Percentiles rank a stretch among this genome's conserved stretches.
These are phyloP conservation scores for Fusarium protoensiforme DNA, from an alignment of 2,329 filamentous ascomycete species.

Conservation along the genomic window DNA sequence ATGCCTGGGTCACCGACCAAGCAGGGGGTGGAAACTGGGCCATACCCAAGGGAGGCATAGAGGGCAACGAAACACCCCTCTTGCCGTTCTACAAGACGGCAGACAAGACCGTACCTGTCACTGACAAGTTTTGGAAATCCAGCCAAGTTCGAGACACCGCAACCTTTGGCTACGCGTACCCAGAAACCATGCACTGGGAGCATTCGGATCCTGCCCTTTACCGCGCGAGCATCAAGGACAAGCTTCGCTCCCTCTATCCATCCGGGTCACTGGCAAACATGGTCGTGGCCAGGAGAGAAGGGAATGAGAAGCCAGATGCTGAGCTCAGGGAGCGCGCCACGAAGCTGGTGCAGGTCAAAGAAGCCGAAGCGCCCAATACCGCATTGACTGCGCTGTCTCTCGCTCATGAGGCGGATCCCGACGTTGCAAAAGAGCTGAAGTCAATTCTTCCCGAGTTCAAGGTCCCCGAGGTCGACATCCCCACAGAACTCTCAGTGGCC, in stretches of 20 bases:
- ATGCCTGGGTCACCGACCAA: background rate
- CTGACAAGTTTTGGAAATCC: slow-evolving; percentile 2
- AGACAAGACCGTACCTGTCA: background rate
- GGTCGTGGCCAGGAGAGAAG: background rate
- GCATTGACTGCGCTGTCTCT: background rate
- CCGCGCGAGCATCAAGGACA: background rate
- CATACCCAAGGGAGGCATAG: background rate
- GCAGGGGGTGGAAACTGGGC: background rate
- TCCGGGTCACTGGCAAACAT: background rate
- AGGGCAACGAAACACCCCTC: background rate
- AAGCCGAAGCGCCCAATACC: background rate
- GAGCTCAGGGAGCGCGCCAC: background rate
- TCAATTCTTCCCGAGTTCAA: background rate
- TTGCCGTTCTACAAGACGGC: slow-evolving; percentile 10
- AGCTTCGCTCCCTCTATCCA: background rate
- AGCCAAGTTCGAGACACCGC: slow-evolving; percentile 9
- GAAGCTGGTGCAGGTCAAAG: background rate
- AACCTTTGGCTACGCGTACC: slow-evolving; percentile 17
- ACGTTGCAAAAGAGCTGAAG: background rate
- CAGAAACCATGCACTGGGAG: slow-evolving; percentile 3
- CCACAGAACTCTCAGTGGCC: background rate
- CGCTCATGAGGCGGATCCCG: background rate
- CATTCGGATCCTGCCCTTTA: background rate
- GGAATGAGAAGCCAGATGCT: background rate
- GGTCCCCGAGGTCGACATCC: background rate